These are phyloP conservation scores for Irpex sp. DNA, from an alignment of 1,284 basidiomycete species.

Conservation along the genomic window DNA sequence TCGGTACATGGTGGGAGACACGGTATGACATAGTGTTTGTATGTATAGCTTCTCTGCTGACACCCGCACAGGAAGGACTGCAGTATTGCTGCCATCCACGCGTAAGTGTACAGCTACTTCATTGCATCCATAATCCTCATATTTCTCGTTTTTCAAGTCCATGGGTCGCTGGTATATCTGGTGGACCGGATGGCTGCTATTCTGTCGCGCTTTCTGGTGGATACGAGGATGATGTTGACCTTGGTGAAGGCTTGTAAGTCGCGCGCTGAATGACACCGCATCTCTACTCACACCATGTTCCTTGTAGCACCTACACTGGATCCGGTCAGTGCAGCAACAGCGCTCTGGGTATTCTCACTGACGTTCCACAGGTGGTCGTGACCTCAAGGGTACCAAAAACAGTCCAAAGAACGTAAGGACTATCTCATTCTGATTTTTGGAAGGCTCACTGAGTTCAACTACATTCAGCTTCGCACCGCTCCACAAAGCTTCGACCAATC, in stretches of 20 bases:
- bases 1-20: constrained; percentile 79
- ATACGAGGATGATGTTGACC: constrained; percentile 82
- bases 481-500: constrained; percentile 77
- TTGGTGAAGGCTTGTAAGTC: constrained; percentile 77
- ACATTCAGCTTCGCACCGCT: constrained; percentile 70
- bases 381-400: constrained; percentile 73
- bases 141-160: constrained; percentile 42
- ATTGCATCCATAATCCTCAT: background rate
- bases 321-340: constrained; percentile 40
- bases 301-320: constrained; percentile 67
- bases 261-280: too few relatives aligned
- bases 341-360: background rate
- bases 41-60: background rate
- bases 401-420: constrained; percentile 71
- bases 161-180: constrained; percentile 75
- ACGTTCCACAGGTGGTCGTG: constrained; percentile 58
- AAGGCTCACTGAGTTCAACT: background rate
- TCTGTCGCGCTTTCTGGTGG: constrained; percentile 80
- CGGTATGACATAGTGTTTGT: constrained; percentile 30
- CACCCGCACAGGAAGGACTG: constrained; percentile 49
- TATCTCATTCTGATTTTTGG: too few relatives aligned
- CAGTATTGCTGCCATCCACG: constrained; percentile 70
- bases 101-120: constrained; percentile 41
- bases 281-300: background rate
- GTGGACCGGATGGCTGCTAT: constrained; percentile 65